Base-by-base conservation (phyloP, 352 stramenopile genomes). In the Phytophthora niederhauseri region DNA sequence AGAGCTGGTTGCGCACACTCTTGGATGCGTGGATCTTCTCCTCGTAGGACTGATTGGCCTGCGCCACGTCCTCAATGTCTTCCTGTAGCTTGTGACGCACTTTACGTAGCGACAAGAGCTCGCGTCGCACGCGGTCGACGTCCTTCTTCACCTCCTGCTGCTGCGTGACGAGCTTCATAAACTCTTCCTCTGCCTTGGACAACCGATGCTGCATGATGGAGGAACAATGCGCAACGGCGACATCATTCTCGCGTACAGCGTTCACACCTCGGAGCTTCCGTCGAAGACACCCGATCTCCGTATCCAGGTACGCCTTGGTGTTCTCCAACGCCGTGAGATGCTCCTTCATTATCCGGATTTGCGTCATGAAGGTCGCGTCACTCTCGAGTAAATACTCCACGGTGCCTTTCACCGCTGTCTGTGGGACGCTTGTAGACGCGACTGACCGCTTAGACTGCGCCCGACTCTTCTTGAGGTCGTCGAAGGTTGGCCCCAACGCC, bases 201-300 rank as follows among this genome's bases (percentile, higher is more conserved):
- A 93, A 64, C 0, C 85, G 84, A 52, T 91, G 82, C 66, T 92
- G 83, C 82, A 93, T 89, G 61, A 93, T 86, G 5, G 85, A 80
- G 9, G 77, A 81, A 51, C 84, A 93, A 59, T 93, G 84, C 9
- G 85, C 85, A 3, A 93, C 84, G 1, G 85, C 85, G 2, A 89
- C 72, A 60, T 93, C 85, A 51, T 93, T 93, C 51, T 93, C 85
- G 15, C 84, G 82, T 28, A 93, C 85, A 19, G 85, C 85, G 26
- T 93, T 88, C 22, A 93, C 82, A 5, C 85, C 85, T 5, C 83
- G 81, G 8, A 93, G 50, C 24, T 75, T 81, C 38, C 78, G 84
- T 11, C 84, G 75, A 57, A 91, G 66, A 7, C 55, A 72, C 6
- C 74, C 68, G 22, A 91, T 89, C 28, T 92, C 76, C 0, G 48